Evolutionary conservation across 768 basidiomycete genomes (phyloP).

Genomic region (Calocybe cyanea): DNA sequence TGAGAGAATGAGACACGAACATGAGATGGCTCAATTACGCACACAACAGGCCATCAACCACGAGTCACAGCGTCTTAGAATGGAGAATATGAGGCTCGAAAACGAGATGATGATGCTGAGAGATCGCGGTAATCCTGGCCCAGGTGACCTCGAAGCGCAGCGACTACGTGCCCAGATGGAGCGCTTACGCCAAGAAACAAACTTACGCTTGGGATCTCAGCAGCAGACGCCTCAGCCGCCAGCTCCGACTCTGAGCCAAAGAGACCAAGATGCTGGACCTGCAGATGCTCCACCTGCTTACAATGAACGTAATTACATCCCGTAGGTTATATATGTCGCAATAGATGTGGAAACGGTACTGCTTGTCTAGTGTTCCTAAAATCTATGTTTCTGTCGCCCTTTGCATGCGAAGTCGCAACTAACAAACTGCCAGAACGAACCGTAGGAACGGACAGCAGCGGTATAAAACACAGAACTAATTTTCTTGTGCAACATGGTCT

Average conservation of each 20-base stretch:
- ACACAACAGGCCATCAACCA: neutral
- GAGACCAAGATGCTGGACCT: neutral
- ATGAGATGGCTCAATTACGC: neutral
- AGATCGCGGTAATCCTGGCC: too few relatives aligned
- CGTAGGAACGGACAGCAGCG: too few relatives aligned
- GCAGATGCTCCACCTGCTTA: neutral
- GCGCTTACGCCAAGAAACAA: neutral
- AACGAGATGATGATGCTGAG: too few relatives aligned
- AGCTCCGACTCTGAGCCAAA: neutral
- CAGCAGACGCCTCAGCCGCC: neutral
- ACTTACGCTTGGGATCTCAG: neutral
- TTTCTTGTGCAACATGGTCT: too few relatives aligned
- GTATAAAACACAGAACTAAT: too few relatives aligned
- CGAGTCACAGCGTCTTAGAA: neutral
- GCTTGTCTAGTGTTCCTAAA: too few relatives aligned
- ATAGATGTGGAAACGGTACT: too few relatives aligned
- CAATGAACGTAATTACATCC: neutral
- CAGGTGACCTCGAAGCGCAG: neutral
- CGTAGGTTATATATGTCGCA: too few relatives aligned
- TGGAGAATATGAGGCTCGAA: neutral
- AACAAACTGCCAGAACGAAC: too few relatives aligned
- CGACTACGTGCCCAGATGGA: neutral
- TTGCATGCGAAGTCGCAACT: too few relatives aligned
- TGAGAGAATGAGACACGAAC: neutral
- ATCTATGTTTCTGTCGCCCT: too few relatives aligned